A percentile compares a stretch with the other conserved stretches of the same genome.
These are phyloP conservation scores for Pelargonium australe DNA, from an alignment of 441 rosid species.

Conservation along the genomic window DNA sequence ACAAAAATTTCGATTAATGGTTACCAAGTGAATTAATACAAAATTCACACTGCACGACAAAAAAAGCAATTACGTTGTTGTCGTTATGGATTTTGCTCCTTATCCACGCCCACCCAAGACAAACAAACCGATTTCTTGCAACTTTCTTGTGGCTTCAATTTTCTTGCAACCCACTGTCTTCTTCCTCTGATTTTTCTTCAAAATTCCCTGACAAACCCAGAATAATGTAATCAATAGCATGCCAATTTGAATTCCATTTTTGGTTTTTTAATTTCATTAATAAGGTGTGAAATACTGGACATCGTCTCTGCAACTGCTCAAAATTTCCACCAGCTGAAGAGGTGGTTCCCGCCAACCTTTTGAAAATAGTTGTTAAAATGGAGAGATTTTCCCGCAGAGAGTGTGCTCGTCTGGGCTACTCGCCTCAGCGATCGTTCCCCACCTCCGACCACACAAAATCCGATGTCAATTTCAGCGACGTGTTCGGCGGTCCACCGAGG, in stretches of 20 bases:
- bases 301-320: slow-evolving; percentile 14
- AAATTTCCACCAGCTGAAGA: slow-evolving; percentile 1
- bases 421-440: slow-evolving; percentile 21
- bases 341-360: slow-evolving; percentile 35
- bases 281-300: background rate
- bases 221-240: too few relatives aligned
- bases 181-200: slow-evolving; percentile 13
- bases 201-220: too few relatives aligned
- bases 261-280: too few relatives aligned
- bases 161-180: slow-evolving; percentile 14
- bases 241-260: too few relatives aligned
- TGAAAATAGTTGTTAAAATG: slow-evolving; percentile 19
- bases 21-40: slow-evolving; percentile 25
- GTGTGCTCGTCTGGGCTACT: slow-evolving; percentile 32
- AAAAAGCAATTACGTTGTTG: slow-evolving; percentile 7
- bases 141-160: slow-evolving; percentile 31
- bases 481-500: slow-evolving; percentile 91
- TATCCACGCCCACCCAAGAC: slow-evolving; percentile 18
- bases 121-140: background rate
- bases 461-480: slow-evolving; percentile 74
- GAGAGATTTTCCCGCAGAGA: slow-evolving; percentile 34
- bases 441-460: slow-evolving; percentile 18
- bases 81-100: slow-evolving; percentile 22
- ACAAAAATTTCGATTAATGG: slow-evolving; percentile 24
- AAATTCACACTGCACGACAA: slow-evolving; percentile 14